Conservation (phyloP, 495 filamentous ascomycete species). For the Diplogelasinospora grovesii region DNA sequence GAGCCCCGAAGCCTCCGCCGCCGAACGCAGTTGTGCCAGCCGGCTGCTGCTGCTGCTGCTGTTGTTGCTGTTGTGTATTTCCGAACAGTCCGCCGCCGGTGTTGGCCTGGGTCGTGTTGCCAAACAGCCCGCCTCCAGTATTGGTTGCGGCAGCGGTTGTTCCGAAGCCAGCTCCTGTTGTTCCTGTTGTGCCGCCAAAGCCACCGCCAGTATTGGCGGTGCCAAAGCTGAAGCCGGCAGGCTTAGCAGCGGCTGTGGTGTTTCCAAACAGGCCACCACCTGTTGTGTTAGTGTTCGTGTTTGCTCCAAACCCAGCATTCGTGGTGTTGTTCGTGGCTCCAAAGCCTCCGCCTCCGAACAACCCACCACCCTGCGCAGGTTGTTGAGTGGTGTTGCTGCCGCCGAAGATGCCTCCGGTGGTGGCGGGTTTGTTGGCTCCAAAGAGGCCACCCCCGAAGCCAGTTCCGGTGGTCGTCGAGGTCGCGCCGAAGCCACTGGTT, state of each 20-base stretch:
- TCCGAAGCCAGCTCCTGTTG: constrained; percentile 17
- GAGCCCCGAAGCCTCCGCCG: constrained; percentile 16
- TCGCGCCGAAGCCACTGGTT: constrained; percentile 23
- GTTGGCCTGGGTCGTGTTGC: constrained; percentile 25
- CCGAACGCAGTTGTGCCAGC: constrained; percentile 18
- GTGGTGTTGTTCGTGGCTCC: constrained; percentile 29
- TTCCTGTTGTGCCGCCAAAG: constrained; percentile 17
- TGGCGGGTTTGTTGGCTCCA: constrained; percentile 30
- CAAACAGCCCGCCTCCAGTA: constrained; percentile 57
- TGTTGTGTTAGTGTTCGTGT: constrained; percentile 28
- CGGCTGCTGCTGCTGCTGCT: constrained; percentile 12
- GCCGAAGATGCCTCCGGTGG: constrained; percentile 7
- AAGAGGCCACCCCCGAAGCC: constrained; percentile 36
- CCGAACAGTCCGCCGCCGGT: constrained; percentile 44
- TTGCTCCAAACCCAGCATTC: constrained; percentile 31
- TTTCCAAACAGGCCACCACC: constrained; percentile 32
- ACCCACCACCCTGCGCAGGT: constrained; percentile 9
- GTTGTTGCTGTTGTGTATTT: constrained; percentile 23
- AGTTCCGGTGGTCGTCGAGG: background rate
- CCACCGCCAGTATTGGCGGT: constrained; percentile 24
- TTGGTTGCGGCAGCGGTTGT: constrained; percentile 24
- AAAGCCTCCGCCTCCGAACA: constrained; percentile 22
- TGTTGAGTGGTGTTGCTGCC: background rate
- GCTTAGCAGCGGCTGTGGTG: constrained; percentile 27
- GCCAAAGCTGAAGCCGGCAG: constrained; percentile 25